Conservation (phyloP, 108 stramenopile species). For the Skeletonema tropicum region DNA sequence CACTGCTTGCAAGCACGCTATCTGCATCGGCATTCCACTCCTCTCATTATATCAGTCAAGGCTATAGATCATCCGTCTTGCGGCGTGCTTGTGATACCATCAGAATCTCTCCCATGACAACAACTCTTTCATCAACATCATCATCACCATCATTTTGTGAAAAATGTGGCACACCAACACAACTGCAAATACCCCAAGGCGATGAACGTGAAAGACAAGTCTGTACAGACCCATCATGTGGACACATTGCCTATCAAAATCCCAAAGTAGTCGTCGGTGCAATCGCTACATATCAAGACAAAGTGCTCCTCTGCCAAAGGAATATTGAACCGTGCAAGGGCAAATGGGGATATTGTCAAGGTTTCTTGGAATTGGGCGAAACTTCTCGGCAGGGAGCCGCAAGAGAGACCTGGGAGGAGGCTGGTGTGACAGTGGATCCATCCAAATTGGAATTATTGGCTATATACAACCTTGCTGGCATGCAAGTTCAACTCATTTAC, state of each 20-base stretch:
- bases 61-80: neutral
- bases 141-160: slow-evolving; percentile 33
- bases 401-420: slow-evolving; percentile 50
- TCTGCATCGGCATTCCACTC: slow-evolving; percentile 14
- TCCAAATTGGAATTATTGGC: slow-evolving; percentile 32
- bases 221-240: slow-evolving; percentile 27
- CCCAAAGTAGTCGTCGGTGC: slow-evolving; percentile 44
- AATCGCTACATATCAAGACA: slow-evolving; percentile 33
- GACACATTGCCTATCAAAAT: slow-evolving; percentile 36
- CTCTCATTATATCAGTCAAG: slow-evolving; percentile 4
- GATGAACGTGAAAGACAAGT: slow-evolving; percentile 48
- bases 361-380: slow-evolving; percentile 48
- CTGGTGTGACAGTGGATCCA: slow-evolving; percentile 41
- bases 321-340: slow-evolving; percentile 51
- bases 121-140: neutral
- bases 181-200: slow-evolving; percentile 32
- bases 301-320: slow-evolving; percentile 45
- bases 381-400: slow-evolving; percentile 49
- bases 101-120: neutral
- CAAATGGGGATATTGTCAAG: slow-evolving; percentile 53
- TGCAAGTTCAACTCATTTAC: slow-evolving; percentile 48
- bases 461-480: slow-evolving; percentile 47
- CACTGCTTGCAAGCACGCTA: slow-evolving; percentile 12
- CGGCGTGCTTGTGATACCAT: neutral
- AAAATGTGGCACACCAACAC: slow-evolving; percentile 40